These are phyloP conservation scores for Phytophthora colocasiae DNA, from an alignment of 352 stramenopile genomes.

Conservation along the genomic window DNA sequence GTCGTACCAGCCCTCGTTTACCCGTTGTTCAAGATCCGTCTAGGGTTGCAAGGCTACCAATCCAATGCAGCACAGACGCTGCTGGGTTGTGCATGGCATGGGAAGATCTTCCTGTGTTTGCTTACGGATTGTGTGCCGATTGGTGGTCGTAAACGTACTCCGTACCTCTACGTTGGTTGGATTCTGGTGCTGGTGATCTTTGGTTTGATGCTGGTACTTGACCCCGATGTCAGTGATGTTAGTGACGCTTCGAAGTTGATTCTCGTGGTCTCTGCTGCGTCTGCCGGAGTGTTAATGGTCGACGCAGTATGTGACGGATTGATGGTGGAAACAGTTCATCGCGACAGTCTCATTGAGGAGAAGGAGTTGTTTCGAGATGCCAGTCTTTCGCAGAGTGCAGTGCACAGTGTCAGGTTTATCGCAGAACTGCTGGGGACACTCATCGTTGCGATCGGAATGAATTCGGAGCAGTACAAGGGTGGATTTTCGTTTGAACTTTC, in stretches of 20 bases:
- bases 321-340: constrained; percentile 82
- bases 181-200: constrained; percentile 52
- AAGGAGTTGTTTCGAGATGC: constrained; percentile 1
- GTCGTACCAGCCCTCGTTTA: constrained; percentile 72
- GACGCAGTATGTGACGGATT: constrained; percentile 80
- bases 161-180: constrained; percentile 77
- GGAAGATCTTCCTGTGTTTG: constrained; percentile 73
- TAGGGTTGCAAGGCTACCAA: constrained; percentile 72
- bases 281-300: constrained; percentile 54
- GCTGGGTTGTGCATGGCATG: constrained; percentile 69
- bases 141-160: constrained; percentile 62
- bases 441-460: constrained; percentile 63
- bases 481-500: constrained; percentile 57
- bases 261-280: constrained; percentile 56
- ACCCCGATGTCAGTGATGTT: constrained; percentile 24
- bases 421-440: constrained; percentile 63
- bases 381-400: constrained; percentile 51
- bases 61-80: constrained; percentile 65
- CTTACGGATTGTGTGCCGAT: constrained; percentile 70
- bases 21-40: constrained; percentile 77
- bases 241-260: constrained; percentile 56
- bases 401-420: constrained; percentile 69
- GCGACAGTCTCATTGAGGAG: constrained; percentile 46
- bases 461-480: constrained; percentile 62
- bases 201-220: constrained; percentile 30